Base-by-base conservation (phyloP, 163 green algal species). In the Chlorella variabilis region DNA sequence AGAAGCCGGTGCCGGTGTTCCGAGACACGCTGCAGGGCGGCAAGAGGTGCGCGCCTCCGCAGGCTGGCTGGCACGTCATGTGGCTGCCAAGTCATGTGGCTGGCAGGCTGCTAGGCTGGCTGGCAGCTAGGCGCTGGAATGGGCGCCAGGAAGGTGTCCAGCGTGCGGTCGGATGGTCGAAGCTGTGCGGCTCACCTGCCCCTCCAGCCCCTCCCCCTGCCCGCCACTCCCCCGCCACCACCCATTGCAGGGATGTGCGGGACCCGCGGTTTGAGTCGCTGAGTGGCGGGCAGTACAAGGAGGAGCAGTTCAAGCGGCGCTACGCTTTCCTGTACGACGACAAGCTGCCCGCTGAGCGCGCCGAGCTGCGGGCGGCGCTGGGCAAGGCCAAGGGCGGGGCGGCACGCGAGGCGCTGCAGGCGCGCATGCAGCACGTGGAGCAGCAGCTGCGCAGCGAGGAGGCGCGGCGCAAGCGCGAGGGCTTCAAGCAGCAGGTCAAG, bases 301-400 rank as follows among this genome's bases (percentile, higher is more conserved):
- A 91, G 31, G 81, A 85, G 38, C 77, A 76, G 41, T 94, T 94
- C 80, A 89, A 88, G 25, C 87, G 88, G 75, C 85, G 83, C 11
- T 98, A 98, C 84, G 82, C 86, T 0, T 98, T 98, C 81, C 71
- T 98, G 45, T 98, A 94, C 85, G 89, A 97, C 79, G 93, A 98
- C 65, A 77, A 91, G 36, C 74, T 98, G 77, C 93, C 93, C 6
- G 41, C 86, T 31, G 95, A 98, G 88, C 82, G 75, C 18, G 33
- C 84, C 38, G 84, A 87, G 21, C 75, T 97, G 4, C 86, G 87
- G 77, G 78, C 75, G n/a, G 78, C 84, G 5, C 42, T 93, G 68
- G 77, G 85, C 56, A 86, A 85, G 49, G 48, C 91, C 36, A 94
- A 93, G 81, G 77, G 87, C 39, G 36, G 54, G 25, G 56, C 31